Conservation (phyloP, 2,329 filamentous ascomycete species). For the Davidsoniella virescens region DNA sequence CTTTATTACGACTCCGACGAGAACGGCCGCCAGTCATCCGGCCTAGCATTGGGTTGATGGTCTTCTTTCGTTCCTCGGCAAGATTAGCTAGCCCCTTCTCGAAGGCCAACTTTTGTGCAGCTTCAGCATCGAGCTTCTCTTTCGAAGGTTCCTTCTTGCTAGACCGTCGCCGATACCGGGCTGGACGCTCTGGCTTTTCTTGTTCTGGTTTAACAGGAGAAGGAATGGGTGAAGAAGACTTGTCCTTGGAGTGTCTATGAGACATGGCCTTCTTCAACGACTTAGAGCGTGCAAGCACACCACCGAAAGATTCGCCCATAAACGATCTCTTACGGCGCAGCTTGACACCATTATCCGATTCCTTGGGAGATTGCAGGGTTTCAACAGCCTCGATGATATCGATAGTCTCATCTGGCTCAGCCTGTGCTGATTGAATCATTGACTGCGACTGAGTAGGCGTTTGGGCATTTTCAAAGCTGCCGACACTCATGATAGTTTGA, state of each 20-base stretch:
- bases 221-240: background rate
- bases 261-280: constrained; percentile 5
- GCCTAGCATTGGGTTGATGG: constrained; percentile 10
- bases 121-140: background rate
- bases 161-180: constrained; percentile 1
- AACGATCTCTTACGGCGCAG: constrained; percentile 13
- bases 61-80: constrained; percentile 10
- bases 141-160: background rate
- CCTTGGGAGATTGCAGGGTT: background rate
- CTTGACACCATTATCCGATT: background rate
- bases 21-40: constrained; percentile 9
- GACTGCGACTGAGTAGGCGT: constrained; percentile 11
- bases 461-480: constrained; percentile 24
- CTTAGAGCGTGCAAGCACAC: constrained; percentile 3
- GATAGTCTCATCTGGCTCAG: background rate
- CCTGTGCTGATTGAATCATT: constrained; percentile 14
- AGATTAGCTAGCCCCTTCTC: constrained; percentile 11
- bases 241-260: constrained; percentile 4
- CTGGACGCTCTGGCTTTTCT: background rate
- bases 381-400: background rate
- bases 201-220: background rate
- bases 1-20: constrained; percentile 1
- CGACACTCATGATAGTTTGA: constrained; percentile 34
- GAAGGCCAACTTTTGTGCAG: constrained; percentile 9
- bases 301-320: constrained; percentile 6